Percentiles rank a stretch among this genome's conserved stretches.
These are phyloP conservation scores for Mycena polygramma DNA, from an alignment of 768 basidiomycete genomes.

Conservation along the genomic window DNA sequence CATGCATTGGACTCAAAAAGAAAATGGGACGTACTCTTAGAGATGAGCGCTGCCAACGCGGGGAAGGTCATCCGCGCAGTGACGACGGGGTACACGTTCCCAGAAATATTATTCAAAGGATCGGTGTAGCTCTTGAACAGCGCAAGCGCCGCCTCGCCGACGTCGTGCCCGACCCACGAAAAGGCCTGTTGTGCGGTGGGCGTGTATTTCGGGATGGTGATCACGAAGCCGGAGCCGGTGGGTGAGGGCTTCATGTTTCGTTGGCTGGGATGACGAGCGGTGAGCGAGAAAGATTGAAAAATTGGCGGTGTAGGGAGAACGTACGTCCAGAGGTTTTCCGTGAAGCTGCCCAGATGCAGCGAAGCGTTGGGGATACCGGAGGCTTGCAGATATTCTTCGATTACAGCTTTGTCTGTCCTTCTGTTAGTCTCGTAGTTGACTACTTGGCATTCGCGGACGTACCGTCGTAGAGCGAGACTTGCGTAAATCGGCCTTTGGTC, in stretches of 20 bases:
- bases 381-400: constrained; percentile 9
- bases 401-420: constrained; percentile 5
- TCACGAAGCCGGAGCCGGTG: not conserved
- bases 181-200: not conserved
- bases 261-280: not conserved
- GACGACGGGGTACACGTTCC: constrained; percentile 6
- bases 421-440: not conserved
- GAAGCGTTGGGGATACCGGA: constrained; percentile 12
- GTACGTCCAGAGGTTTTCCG: not conserved
- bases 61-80: constrained; percentile 7
- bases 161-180: constrained; percentile 1
- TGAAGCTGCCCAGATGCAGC: constrained; percentile 5
- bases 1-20: not conserved
- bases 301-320: not conserved
- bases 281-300: too few species aligned
- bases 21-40: constrained; percentile 13
- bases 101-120: constrained; percentile 2
- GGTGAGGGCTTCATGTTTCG: not conserved
- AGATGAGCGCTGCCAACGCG: not conserved
- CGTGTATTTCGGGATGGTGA: constrained; percentile 10
- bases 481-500: not conserved
- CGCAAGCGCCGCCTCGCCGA: not conserved
- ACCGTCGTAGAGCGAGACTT: constrained; percentile 3
- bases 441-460: too few species aligned
- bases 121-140: constrained; percentile 9